These are phyloP conservation scores for Kwoniella newhampshirensis DNA, from an alignment of 768 basidiomycete species.

Conservation along the genomic window DNA sequence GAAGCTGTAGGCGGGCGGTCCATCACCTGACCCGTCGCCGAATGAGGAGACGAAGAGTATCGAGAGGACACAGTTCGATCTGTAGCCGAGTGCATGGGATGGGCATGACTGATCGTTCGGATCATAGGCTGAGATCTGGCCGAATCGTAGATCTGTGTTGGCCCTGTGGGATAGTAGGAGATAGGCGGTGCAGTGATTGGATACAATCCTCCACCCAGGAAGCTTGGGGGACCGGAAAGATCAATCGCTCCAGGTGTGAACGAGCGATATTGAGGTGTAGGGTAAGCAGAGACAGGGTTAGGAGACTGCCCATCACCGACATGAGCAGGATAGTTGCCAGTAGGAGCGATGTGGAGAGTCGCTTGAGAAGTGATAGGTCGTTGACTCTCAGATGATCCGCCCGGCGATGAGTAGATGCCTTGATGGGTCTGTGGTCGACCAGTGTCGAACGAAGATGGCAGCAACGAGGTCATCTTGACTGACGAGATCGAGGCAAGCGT, in stretches of 20 bases:
- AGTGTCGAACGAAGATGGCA: conserved; percentile 21
- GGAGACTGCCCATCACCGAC: conserved; percentile 12
- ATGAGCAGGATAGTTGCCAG: conserved; percentile 18
- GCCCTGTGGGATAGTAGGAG: conserved; percentile 23
- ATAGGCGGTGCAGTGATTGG: conserved; percentile 31
- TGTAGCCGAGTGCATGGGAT: conserved; percentile 44
- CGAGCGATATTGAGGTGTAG: conserved; percentile 13
- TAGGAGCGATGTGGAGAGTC: conserved; percentile 33
- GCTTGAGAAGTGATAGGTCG: conserved; percentile 37
- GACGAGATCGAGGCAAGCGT: neutral
- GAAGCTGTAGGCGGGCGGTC: conserved; percentile 30
- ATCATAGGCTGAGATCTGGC: conserved; percentile 33
- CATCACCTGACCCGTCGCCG: conserved; percentile 10
- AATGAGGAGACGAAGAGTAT: conserved; percentile 46
- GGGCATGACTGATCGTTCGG: conserved; percentile 43
- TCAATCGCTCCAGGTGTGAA: conserved; percentile 17
- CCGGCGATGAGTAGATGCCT: conserved; percentile 34
- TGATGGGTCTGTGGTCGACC: conserved; percentile 39
- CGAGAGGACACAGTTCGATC: conserved; percentile 38
- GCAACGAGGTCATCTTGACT: conserved; percentile 22
- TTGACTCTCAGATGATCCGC: conserved; percentile 32
- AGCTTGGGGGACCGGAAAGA: conserved; percentile 16
- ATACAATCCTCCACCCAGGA: conserved; percentile 1
- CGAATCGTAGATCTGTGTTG: conserved; percentile 29
- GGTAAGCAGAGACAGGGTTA: conserved; percentile 24